A percentile compares a stretch with the other conserved stretches of the same genome.
Conservation (phyloP, 2,329 filamentous ascomycete species). For the Blumeria graminis region DNA sequence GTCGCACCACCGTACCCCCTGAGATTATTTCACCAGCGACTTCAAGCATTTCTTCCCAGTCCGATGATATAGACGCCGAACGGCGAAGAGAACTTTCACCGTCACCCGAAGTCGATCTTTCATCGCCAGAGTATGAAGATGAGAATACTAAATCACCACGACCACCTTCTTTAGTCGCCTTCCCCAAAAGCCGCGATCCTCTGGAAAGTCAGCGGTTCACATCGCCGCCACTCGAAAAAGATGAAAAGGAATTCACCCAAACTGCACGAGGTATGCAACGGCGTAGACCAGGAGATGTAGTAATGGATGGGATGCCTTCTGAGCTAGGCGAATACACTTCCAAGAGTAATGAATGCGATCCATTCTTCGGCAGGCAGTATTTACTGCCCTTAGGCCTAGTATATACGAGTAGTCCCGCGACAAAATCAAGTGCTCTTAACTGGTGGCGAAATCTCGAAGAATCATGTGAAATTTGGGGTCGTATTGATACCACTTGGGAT, state of each 20-base stretch:
- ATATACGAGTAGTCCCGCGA: conserved; percentile 30
- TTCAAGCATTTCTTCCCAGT: conserved; percentile 41
- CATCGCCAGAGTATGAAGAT: conserved; percentile 61
- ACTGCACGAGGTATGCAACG: conserved; percentile 60
- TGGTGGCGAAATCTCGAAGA: conserved; percentile 22
- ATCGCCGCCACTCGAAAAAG: conserved; percentile 73
- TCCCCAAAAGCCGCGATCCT: conserved; percentile 25
- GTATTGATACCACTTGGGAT: conserved; percentile 29
- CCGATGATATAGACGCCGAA: conserved; percentile 49
- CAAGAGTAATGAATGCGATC: conserved; percentile 11
- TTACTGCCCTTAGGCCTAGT: conserved; percentile 5
- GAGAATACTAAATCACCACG: conserved; percentile 24
- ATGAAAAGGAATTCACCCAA: conserved; percentile 91
- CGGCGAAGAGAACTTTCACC: conserved; percentile 50
- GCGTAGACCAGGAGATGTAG: conserved; percentile 28
- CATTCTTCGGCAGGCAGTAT: conserved; percentile 15
- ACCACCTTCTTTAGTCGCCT: conserved; percentile 38
- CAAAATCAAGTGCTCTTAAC: conserved; percentile 18
- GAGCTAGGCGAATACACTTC: conserved; percentile 12
- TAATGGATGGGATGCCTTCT: conserved; percentile 25
- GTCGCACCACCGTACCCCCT: conserved; percentile 24
- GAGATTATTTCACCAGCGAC: conserved; percentile 64
- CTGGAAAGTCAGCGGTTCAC: conserved; percentile 44
- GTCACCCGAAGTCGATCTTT: conserved; percentile 82
- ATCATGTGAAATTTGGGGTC: conserved; percentile 9